These are phyloP conservation scores for Brasenia schreberi DNA, from an alignment of 164 flowering plant species.

Conservation along the genomic window DNA sequence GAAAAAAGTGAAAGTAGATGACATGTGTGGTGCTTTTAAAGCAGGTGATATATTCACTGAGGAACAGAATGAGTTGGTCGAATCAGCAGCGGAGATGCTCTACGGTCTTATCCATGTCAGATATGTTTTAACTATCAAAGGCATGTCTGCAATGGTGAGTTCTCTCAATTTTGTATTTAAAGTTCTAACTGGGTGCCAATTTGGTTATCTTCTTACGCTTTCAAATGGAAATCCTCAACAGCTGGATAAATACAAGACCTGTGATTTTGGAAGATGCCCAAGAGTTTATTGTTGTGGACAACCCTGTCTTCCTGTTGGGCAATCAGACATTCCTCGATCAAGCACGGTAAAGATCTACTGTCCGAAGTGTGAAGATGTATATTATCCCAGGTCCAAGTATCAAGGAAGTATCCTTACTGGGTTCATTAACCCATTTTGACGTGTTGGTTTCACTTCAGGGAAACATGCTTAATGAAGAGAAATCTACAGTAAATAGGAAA, in stretches of 20 bases:
- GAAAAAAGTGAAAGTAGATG: no score
- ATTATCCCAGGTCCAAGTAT: conserved; percentile 21
- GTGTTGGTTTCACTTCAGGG: no score
- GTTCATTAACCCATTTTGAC: not conserved
- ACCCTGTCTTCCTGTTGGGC: conserved; percentile 22
- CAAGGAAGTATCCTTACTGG: conserved; percentile 21
- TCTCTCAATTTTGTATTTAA: conserved; percentile 1
- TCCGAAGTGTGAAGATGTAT: conserved; percentile 22
- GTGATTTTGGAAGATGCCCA: conserved; percentile 22
- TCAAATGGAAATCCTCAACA: conserved; percentile 2
- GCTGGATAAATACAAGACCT: conserved; percentile 23
- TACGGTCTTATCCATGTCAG: conserved; percentile 77
- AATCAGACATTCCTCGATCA: conserved; percentile 18
- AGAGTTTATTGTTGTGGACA: conserved; percentile 21
- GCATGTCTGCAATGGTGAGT: conserved; percentile 78
- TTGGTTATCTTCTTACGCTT: not conserved
- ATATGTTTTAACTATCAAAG: conserved; percentile 68
- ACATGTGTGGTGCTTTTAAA: not conserved
- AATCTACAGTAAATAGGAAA: no score
- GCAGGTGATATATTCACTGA: conserved; percentile 66
- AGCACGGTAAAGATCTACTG: conserved; percentile 21
- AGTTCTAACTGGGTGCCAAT: not conserved
- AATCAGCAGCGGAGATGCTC: conserved; percentile 86
- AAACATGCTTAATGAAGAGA: no score
- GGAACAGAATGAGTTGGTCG: conserved; percentile 72